Evolutionary conservation across 1,139 yeast genomes (phyloP).

Genomic region (Diutina rugosa): DNA sequence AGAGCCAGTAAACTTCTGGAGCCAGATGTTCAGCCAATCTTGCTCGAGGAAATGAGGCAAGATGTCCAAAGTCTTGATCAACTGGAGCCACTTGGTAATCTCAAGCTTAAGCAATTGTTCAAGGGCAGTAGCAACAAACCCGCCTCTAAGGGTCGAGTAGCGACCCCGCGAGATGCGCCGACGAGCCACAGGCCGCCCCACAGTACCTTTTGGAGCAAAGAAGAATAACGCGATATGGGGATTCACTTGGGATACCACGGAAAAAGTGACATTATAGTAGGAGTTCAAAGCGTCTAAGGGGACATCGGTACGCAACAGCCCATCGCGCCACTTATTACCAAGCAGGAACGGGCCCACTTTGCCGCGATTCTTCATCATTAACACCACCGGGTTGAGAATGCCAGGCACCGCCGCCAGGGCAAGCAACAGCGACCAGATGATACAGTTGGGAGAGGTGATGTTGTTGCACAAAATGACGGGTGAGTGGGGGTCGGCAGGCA

Average conservation of each 20-base stretch:
- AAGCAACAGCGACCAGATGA: constrained; percentile 67
- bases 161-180: constrained; percentile 28
- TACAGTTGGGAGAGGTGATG: constrained; percentile 68
- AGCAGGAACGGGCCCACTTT: constrained; percentile 53
- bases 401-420: constrained; percentile 84
- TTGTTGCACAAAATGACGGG: constrained; percentile 72
- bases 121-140: constrained; percentile 59
- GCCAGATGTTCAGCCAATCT: constrained; percentile 72
- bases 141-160: constrained; percentile 51
- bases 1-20: constrained; percentile 64
- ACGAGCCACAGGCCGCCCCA: constrained; percentile 66
- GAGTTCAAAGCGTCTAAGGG: constrained; percentile 59
- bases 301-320: constrained; percentile 58
- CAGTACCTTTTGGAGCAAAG: constrained; percentile 71
- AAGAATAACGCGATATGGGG: constrained; percentile 71
- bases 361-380: constrained; percentile 52
- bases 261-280: constrained; percentile 66
- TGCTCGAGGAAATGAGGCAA: constrained; percentile 60
- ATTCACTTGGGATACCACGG: constrained; percentile 71
- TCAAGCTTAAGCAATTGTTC: constrained; percentile 64
- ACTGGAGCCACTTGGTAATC: constrained; percentile 61
- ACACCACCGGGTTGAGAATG: constrained; percentile 66
- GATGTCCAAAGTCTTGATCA: constrained; percentile 52
- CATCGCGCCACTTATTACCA: constrained; percentile 70
- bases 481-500: constrained; percentile 74